phyloP scores from a whole-genome alignment of 2,329 filamentous ascomycete species.

The Aureobasidium melanogenum region DNA sequence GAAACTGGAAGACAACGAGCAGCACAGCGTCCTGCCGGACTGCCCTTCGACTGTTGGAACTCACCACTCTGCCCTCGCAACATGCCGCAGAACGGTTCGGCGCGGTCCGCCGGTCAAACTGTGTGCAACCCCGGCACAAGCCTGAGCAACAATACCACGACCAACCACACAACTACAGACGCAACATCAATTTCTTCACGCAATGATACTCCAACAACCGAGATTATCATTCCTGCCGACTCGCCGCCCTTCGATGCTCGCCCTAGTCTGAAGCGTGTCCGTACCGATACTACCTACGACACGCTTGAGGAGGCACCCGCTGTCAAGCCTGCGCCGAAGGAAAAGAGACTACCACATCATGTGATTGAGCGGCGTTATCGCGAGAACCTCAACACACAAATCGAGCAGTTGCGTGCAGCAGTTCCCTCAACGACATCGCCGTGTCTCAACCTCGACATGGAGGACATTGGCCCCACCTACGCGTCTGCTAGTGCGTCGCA shows the following conservation, averaged over 20 bases:
- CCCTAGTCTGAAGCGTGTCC: slow-evolving; percentile 6
- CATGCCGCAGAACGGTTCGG: slow-evolving; percentile 9
- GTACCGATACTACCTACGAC: not conserved
- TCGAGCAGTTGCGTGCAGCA: slow-evolving; percentile 34
- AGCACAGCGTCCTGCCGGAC: slow-evolving; percentile 2
- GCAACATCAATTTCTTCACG: not conserved
- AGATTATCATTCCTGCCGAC: slow-evolving; percentile 5
- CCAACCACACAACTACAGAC: not conserved
- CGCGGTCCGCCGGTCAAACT: slow-evolving; percentile 11
- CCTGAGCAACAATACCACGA: slow-evolving; percentile 1
- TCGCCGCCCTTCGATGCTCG: slow-evolving; percentile 7
- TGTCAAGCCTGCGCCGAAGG: not conserved
- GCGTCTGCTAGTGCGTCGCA: not conserved
- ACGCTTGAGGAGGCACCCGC: not conserved
- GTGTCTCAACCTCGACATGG: slow-evolving; percentile 32
- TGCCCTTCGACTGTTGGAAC: slow-evolving; percentile 14
- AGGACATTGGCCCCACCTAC: slow-evolving; percentile 27
- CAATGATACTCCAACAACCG: not conserved
- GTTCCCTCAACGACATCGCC: slow-evolving; percentile 28
- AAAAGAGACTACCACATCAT: slow-evolving; percentile 26
- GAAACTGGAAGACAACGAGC: slow-evolving; percentile 1
- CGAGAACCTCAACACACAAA: slow-evolving; percentile 37
- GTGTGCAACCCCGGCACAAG: slow-evolving; percentile 3
- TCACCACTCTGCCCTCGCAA: slow-evolving; percentile 14
- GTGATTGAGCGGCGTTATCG: slow-evolving; percentile 40